phyloP scores from a whole-genome alignment of 257 asterid species.

The Galeopsis tetrahit region DNA sequence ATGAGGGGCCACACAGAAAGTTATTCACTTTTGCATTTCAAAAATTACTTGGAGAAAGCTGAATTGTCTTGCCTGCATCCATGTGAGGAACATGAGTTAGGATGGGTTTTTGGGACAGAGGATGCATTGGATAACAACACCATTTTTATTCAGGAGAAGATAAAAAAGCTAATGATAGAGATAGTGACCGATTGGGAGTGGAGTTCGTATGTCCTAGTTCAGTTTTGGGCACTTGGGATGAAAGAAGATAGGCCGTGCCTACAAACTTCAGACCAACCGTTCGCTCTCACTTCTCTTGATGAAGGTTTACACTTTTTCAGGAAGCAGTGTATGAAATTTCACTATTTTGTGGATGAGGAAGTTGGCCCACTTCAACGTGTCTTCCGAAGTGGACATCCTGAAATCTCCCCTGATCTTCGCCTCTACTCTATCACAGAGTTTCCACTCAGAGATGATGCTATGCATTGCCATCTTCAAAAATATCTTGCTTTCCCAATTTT shows the following conservation, averaged over 20 bases:
- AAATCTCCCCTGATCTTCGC: not conserved
- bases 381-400: not conserved
- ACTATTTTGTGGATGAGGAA: constrained; percentile 7
- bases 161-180: not conserved
- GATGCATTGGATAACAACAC: not conserved
- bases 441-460: constrained; percentile 23
- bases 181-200: not conserved
- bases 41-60: not conserved
- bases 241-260: not conserved
- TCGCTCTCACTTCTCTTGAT: not conserved
- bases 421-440: constrained; percentile 28
- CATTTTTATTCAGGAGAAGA: not conserved
- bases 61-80: not conserved
- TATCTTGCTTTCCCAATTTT: constrained; percentile 10
- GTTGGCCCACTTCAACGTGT: constrained; percentile 12
- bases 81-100: not conserved
- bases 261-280: not conserved
- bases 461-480: not conserved
- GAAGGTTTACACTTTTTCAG: constrained; percentile 9
- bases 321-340: constrained; percentile 2
- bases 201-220: not conserved
- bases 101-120: not conserved
- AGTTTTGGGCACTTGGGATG: not conserved
- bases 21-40: not conserved
- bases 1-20: not conserved